Evolutionary conservation across 1,284 basidiomycete species (phyloP), one percentile per base, ranked within the genome.

Genomic region (Pyrrhoderma noxium): DNA sequence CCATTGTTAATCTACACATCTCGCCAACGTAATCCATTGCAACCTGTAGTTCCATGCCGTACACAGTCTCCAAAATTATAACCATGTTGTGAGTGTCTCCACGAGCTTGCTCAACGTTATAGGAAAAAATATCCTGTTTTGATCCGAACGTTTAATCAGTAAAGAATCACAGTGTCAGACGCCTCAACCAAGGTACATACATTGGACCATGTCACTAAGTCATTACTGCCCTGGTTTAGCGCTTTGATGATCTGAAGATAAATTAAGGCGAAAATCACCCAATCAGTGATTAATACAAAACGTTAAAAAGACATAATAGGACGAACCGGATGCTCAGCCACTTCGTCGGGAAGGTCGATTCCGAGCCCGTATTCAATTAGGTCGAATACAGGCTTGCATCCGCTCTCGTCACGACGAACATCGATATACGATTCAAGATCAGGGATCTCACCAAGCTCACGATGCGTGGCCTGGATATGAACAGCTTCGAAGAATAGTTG

Each of bases 71-170:
- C 23, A 69, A 62, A 49, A 71, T 65, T 14, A 64, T 62, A 52
- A 73, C 64, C 65, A 71, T 67, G 62, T 72, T 73, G 60, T 73
- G 70, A 22, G 65, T 70, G 54, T 72, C 70, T 35, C 69, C 70
- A 61, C 60, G 63, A 2, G 69, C 62, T 57, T 72, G 70, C 55
- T 73, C 70, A 44, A 69, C 66, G 52, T 72, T 72, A 62, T 65
- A 73, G 1, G 71, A 73, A 59, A 70, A 72, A 38, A 72, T 65
- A 57, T 72, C 70, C 69, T 73, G 57, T 21, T 42, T 47, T 40
- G 47, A 45, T 36, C 16, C 25, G 49, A 35, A 22, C 45, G 37
- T n/a, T 16, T 38, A 23, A 34, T 22, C 42, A 13, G 13, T 19
- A 13, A 22, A 31, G 8, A 16, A 21, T 36, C 45, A 16, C 43